A percentile compares a stretch with the other conserved stretches of the same genome.
These are phyloP conservation scores for Colletotrichum paranaense DNA, from an alignment of 2,329 filamentous ascomycete genomes.

Conservation along the genomic window DNA sequence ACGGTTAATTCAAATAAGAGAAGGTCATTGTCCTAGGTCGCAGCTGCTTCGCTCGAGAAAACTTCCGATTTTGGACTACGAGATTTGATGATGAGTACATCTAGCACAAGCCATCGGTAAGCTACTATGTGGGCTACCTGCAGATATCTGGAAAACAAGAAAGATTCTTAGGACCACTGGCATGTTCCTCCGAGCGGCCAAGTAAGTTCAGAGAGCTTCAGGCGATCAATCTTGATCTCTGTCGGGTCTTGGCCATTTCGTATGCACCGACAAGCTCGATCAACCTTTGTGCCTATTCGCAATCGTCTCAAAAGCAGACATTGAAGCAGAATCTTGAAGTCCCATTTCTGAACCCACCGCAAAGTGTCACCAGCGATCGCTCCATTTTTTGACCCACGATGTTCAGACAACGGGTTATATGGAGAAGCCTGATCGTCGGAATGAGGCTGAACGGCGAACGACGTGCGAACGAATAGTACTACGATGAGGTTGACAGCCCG, in stretches of 20 bases:
- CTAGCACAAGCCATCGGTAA: not conserved
- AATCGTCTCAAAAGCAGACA: not conserved
- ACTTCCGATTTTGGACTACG: no score
- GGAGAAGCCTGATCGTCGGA: not conserved
- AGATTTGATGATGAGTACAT: no score
- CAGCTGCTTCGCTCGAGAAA: no score
- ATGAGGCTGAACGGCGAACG: not conserved
- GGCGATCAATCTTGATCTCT: not conserved
- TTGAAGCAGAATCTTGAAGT: not conserved
- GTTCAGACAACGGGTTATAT: not conserved
- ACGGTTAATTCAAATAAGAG: no score
- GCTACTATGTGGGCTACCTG: no score
- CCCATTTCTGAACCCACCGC: slow-evolving; percentile 5
- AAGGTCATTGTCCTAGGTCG: no score
- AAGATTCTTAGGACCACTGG: no score
- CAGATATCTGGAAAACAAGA: not conserved
- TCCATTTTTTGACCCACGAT: slow-evolving; percentile 8
- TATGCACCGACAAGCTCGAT: not conserved
- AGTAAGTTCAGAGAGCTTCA: not conserved
- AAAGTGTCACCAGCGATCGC: not conserved
- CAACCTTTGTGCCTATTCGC: not conserved
- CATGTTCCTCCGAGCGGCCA: no score
- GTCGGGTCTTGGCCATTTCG: not conserved
- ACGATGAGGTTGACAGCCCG: not conserved
- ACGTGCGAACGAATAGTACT: not conserved